phyloP scores from a whole-genome alignment of 192 early-diverging fungal species.

The Pilobolus umbonatus region DNA sequence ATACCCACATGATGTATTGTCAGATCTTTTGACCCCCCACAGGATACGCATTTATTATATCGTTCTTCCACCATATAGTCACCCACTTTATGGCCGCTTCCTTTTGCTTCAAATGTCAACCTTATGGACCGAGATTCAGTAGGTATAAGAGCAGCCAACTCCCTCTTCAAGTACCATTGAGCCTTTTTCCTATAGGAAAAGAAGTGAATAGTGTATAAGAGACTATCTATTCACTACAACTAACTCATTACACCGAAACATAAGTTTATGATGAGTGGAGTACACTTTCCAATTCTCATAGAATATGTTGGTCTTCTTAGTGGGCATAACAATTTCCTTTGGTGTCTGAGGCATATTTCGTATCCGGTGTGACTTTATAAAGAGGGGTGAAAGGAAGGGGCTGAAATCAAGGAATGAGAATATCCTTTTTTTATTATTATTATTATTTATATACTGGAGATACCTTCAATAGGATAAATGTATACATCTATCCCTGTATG shows the following conservation, averaged over 20 bases:
- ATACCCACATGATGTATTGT: conserved; percentile 37
- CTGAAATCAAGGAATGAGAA: no score
- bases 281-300: conserved; percentile 44
- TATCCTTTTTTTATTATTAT: no score
- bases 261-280: conserved; percentile 28
- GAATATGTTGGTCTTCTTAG: conserved; percentile 11
- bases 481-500: no score
- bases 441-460: no score
- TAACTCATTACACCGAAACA: conserved; percentile 37
- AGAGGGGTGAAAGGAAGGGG: no score
- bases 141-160: conserved; percentile 16
- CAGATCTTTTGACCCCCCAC: conserved; percentile 12
- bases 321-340: conserved; percentile 15
- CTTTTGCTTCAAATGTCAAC: conserved; percentile 31
- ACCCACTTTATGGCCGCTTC: conserved; percentile 23
- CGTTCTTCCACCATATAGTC: conserved; percentile 37
- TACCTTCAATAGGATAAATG: no score
- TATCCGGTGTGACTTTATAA: no score
- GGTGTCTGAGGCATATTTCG: conserved; percentile 13
- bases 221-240: background rate
- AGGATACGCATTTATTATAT: conserved; percentile 32
- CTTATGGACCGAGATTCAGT: conserved; percentile 21
- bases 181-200: conserved; percentile 27
- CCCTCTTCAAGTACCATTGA: conserved; percentile 29
- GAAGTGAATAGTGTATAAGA: background rate